Base-by-base conservation (phyloP, 345 rosid genomes). In the Pugionium cornutum region DNA sequence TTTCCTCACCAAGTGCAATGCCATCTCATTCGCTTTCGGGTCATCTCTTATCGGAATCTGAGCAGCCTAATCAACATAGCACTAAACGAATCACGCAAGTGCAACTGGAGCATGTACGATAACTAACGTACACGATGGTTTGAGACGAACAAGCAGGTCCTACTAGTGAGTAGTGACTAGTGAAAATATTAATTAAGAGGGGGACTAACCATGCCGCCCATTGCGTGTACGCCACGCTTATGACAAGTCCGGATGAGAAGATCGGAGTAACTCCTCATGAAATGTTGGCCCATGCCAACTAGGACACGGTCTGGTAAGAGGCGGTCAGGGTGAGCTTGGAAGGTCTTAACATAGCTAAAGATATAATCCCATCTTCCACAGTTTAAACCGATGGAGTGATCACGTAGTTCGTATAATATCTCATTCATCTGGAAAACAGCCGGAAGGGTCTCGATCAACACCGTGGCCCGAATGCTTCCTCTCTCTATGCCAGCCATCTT, bases 361-460 rank as follows among this genome's bases (percentile, higher is more conserved):
- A 94, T 94, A 70, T 86, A 90, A 67, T 94, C 97, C 96, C 97
- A 94, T 69, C 97, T 79, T 57, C 99, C 96, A 62, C 99, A 90
- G 73, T 90, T 94, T 48, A 94, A 54, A 8, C 97, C 99, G 2
- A 81, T 89, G 0, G 96, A 90, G 69, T 90, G 99, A 52, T 90
- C 92, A 60, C 83, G 83, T 2, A 90, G 81, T 59, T 94, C 99
- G 9, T 90, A 84, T 1, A 90, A 76, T 62, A 94, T 90, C 75
- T 94, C 97, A 64, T 94, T 82, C 99, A 94, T 94, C 52, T 94
- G 96, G 71, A 94, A 94, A 27, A 85, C 91, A 1, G 96, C 99
- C 0, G 99, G 92, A 9, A 94, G 86, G 2, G 96, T 86, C 83
- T 94, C 99, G 2, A 90, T 88, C 6, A 90, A 67, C 11, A 90